These are phyloP conservation scores for Pichia sp. DNA, from an alignment of 1,139 yeast genomes.

Conservation along the genomic window DNA sequence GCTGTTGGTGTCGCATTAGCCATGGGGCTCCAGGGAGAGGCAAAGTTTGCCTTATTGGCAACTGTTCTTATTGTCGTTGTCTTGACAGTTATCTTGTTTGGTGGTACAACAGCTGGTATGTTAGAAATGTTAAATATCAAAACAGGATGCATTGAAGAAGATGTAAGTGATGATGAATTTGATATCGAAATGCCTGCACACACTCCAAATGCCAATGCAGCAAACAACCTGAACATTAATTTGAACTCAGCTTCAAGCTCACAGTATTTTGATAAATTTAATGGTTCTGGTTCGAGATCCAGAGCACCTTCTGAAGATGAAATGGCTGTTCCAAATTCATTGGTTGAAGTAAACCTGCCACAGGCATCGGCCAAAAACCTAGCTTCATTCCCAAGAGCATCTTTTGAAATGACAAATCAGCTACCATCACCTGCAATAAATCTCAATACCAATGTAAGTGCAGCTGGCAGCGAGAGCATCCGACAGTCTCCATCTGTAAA, in stretches of 20 bases:
- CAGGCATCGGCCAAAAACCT: slow-evolving; percentile 10
- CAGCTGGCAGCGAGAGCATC: background rate
- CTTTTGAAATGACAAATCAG: slow-evolving; percentile 4
- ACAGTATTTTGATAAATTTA: slow-evolving; percentile 22
- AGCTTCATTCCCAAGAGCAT: slow-evolving; percentile 6
- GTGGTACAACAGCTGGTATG: slow-evolving; percentile 99
- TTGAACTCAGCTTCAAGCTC: slow-evolving; percentile 10
- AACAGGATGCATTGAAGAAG: slow-evolving; percentile 83
- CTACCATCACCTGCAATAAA: slow-evolving; percentile 6
- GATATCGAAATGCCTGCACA: slow-evolving; percentile 71
- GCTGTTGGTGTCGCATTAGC: slow-evolving; percentile 99
- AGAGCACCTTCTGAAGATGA: slow-evolving; percentile 33
- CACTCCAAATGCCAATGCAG: slow-evolving; percentile 25
- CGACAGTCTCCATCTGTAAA: background rate
- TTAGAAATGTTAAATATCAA: slow-evolving; percentile 88
- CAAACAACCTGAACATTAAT: background rate
- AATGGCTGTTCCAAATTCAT: slow-evolving; percentile 23
- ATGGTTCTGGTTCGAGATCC: slow-evolving; percentile 19
- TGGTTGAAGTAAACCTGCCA: slow-evolving; percentile 36
- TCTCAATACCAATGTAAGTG: background rate
- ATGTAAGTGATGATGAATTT: slow-evolving; percentile 87
- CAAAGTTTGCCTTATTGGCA: slow-evolving; percentile 82
- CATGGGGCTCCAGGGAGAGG: slow-evolving; percentile 94
- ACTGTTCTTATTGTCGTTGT: slow-evolving; percentile 96
- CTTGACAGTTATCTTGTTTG: slow-evolving; percentile 89